These are phyloP conservation scores for Plicaturopsis crispa DNA, from an alignment of 768 basidiomycete genomes.

Conservation along the genomic window DNA sequence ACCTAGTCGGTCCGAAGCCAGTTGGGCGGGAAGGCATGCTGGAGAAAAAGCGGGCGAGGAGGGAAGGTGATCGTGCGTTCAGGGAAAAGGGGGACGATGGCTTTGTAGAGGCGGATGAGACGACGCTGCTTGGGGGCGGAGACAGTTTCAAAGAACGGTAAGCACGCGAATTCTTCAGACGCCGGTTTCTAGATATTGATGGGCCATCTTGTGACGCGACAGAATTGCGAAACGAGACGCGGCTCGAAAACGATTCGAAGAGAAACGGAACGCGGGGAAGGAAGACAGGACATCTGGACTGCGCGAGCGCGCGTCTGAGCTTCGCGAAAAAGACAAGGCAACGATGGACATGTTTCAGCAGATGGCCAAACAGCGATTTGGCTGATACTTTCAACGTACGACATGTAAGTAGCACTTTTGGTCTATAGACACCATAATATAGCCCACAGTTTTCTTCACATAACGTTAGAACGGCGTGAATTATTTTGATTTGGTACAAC, in stretches of 20 bases:
- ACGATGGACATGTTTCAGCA: slow-evolving; percentile 98
- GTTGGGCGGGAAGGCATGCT: slow-evolving; percentile 79
- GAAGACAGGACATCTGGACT: slow-evolving; percentile 45
- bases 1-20: slow-evolving; percentile 71
- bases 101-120: slow-evolving; percentile 72
- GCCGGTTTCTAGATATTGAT: neutral
- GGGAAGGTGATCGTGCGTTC: slow-evolving; percentile 66
- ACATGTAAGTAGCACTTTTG: no score
- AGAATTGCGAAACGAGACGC: slow-evolving; percentile 75
- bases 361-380: slow-evolving; percentile 83
- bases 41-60: slow-evolving; percentile 74
- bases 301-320: slow-evolving; percentile 54
- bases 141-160: slow-evolving; percentile 80
- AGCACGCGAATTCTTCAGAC: slow-evolving; percentile 12
- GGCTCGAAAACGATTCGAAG: slow-evolving; percentile 53
- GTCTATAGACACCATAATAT: no score
- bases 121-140: slow-evolving; percentile 73
- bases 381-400: no score
- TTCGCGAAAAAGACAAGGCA: slow-evolving; percentile 77
- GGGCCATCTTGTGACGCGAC: slow-evolving; percentile 4
- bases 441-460: no score
- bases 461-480: no score
- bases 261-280: slow-evolving; percentile 29
- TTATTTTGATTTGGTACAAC: no score
- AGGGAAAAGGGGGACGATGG: slow-evolving; percentile 70